Conservation (phyloP, 306 rosid genomes). For the Mucuna pruriens region DNA sequence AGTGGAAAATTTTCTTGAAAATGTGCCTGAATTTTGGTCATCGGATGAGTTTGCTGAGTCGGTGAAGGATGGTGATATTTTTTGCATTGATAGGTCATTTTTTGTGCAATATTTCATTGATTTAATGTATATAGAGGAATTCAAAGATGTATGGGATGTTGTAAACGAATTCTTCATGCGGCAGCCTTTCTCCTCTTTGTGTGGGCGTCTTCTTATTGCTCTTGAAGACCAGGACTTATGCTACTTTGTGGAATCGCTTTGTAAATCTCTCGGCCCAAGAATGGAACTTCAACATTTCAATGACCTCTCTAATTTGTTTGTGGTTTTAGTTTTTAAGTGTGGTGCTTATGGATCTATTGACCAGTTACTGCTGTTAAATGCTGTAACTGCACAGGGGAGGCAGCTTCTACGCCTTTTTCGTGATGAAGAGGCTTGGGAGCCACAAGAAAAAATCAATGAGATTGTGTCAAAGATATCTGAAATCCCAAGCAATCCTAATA, state of each 20-base stretch:
- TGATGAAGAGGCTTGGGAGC: conserved; percentile 65
- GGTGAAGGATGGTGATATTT: conserved; percentile 81
- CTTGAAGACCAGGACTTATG: conserved; percentile 76
- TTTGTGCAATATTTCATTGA: conserved; percentile 65
- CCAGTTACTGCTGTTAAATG: conserved; percentile 71
- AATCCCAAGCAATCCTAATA: conserved; percentile 53
- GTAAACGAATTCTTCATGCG: conserved; percentile 61
- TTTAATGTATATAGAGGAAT: conserved; percentile 72
- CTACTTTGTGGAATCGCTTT: conserved; percentile 59
- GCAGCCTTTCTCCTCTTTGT: conserved; percentile 76
- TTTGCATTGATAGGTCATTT: conserved; percentile 66
- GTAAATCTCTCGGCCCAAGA: conserved; percentile 54
- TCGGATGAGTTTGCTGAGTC: conserved; percentile 82
- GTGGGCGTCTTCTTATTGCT: conserved; percentile 78
- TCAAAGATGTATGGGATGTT: conserved; percentile 70
- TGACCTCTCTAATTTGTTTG: conserved; percentile 58
- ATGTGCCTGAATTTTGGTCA: conserved; percentile 96
- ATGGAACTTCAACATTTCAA: conserved; percentile 44
- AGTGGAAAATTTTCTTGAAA: conserved; percentile 70
- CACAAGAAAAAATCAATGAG: conserved; percentile 54
- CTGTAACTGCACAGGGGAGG: conserved; percentile 66
- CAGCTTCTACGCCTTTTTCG: conserved; percentile 71
- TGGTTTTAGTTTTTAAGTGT: conserved; percentile 64
- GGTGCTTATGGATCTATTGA: conserved; percentile 62
- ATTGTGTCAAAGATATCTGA: conserved; percentile 55